Base-by-base conservation (phyloP, 2,329 filamentous ascomycete species). In the Pseudogymnoascus sp. region DNA sequence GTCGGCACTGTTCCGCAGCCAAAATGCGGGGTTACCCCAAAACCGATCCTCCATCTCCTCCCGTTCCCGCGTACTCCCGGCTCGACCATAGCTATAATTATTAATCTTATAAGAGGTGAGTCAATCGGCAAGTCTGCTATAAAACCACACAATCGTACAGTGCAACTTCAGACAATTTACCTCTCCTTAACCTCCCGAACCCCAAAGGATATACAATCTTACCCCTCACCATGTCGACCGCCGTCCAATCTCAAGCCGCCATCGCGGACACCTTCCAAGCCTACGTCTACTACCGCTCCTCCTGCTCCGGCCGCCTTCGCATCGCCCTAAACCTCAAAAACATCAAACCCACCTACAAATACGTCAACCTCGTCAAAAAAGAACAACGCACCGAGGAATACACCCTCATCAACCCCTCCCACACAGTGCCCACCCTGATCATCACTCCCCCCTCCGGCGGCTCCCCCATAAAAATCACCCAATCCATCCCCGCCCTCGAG, bases 281-380 rank as follows among this genome's bases (percentile, higher is more conserved):
- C 42, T 80, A 87, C 75, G 82, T 79, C 65, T 87, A 86, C 75
- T 86, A 82, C 73, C 79, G 83, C 66, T 88, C 85, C 59, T 86
- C 83, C 15, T 88, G 84, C 74, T 82, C 83, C 0, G 83, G 81
- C 0, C 81, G 85, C 11, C 75, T 88, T 4, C 83, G 83, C 53
- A 87, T 87, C 64, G 82, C 83, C 10, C 75, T 86, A 1, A 75
- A 82, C 63, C 75, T 84, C 60, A 88, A 88, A 67, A 70, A 70
- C 21, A 77, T 87, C 61, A 67, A 75, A 2, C 82, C 81, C 67
- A 76, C 77, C 6, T 72, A 76, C 19, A 72, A 78, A 33, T 76
- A 77, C 61, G 74, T 86, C 70, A 82, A 86, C 68, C 78, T 86
- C 5, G 76, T 84, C 65, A 79, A 81, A 60, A 73, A 76, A 65